Percentiles rank a stretch among this genome's conserved stretches.
phyloP scores from a whole-genome alignment of 169 alveolate species.

The Cryptosporidium sp. region DNA sequence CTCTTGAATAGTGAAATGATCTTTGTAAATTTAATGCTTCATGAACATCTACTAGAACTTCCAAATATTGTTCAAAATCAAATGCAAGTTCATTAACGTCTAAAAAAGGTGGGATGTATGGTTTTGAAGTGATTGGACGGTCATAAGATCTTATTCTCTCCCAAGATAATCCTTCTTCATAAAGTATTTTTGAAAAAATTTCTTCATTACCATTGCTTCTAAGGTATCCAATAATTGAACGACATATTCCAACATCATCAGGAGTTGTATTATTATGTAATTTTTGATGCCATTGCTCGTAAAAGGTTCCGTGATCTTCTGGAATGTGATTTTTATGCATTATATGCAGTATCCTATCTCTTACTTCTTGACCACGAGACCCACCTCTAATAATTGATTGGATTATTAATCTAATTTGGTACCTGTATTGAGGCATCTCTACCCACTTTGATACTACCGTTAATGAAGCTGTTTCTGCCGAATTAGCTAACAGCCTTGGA shows the following conservation, averaged over 20 bases:
- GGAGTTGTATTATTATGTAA: conserved; percentile 94
- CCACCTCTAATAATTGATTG: conserved; percentile 87
- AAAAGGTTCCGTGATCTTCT: conserved; percentile 84
- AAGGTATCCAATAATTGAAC: conserved; percentile 88
- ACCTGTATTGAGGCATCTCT: conserved; percentile 75
- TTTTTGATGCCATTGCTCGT: conserved; percentile 95
- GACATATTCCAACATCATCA: conserved; percentile 92
- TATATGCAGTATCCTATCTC: conserved; percentile 90
- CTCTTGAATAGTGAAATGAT: conserved; percentile 80
- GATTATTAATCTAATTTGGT: conserved; percentile 72
- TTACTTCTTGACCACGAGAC: conserved; percentile 91
- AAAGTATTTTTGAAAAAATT: conserved; percentile 85
- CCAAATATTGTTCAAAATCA: conserved; percentile 83
- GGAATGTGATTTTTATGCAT: conserved; percentile 90
- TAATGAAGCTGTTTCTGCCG: conserved; percentile 73
- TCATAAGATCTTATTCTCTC: conserved; percentile 89
- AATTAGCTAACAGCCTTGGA: conserved; percentile 79
- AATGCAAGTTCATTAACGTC: conserved; percentile 31
- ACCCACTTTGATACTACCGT: conserved; percentile 75
- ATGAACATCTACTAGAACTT: conserved; percentile 83
- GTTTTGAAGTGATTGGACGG: conserved; percentile 89
- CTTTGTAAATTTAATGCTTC: conserved; percentile 82
- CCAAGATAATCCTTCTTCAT: conserved; percentile 85
- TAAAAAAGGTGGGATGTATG: conserved; percentile 79
- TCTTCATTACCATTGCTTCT: conserved; percentile 85